Evolutionary conservation across 345 rosid species (phyloP).

Genomic region (Ceriops decandra): DNA sequence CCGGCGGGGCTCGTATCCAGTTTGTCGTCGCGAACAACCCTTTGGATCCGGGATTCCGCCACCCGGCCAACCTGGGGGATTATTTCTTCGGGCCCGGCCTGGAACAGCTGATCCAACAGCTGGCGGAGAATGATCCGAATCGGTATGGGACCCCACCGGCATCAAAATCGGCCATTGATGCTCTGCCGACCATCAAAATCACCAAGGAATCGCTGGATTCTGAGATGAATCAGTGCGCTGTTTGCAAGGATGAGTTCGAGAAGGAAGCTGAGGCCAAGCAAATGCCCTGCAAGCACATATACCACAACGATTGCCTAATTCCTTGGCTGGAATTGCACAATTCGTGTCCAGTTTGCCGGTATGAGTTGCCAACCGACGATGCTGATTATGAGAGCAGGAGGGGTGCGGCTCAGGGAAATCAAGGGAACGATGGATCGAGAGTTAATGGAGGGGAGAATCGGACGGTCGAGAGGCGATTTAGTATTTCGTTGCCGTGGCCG

Average conservation of each 20-base stretch:
- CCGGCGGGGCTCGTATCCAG: constrained; percentile 42
- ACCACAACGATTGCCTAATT: constrained; percentile 38
- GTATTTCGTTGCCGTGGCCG: constrained; percentile 35
- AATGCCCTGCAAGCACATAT: constrained; percentile 51
- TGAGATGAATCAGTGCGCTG: constrained; percentile 49
- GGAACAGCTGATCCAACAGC: constrained; percentile 48
- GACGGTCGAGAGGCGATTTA: constrained; percentile 33
- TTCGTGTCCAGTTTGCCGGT: constrained; percentile 50
- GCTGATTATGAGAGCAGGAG: constrained; percentile 32
- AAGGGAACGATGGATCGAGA: constrained; percentile 13
- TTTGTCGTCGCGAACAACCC: constrained; percentile 40
- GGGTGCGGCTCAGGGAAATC: constrained; percentile 13
- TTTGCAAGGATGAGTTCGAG: constrained; percentile 47
- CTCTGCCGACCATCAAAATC: constrained; percentile 32
- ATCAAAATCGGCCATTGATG: constrained; percentile 36
- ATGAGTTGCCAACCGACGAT: constrained; percentile 50
- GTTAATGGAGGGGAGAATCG: constrained; percentile 21
- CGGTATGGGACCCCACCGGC: constrained; percentile 49
- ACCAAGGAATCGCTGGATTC: constrained; percentile 29
- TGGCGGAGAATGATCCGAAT: constrained; percentile 49
- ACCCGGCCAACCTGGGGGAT: constrained; percentile 35
- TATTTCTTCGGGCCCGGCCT: constrained; percentile 46
- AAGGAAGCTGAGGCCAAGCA: constrained; percentile 37
- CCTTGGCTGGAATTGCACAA: constrained; percentile 51
- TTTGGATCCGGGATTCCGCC: constrained; percentile 23